phyloP scores from a whole-genome alignment of 495 filamentous ascomycete genomes.

The Neurospora sp. region DNA sequence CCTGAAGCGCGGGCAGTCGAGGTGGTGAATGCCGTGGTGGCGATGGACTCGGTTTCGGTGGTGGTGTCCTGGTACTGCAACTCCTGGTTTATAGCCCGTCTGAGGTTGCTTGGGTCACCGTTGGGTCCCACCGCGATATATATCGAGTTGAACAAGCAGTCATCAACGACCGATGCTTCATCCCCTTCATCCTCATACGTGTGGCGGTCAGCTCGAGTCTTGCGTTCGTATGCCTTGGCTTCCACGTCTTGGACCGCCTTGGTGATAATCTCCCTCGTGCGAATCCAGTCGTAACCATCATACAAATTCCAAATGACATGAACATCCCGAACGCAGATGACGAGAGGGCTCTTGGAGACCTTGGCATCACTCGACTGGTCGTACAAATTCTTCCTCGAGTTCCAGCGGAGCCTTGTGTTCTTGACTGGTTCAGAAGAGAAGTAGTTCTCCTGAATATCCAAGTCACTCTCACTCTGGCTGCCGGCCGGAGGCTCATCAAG shows the following conservation, averaged over 20 bases:
- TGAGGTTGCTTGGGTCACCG: conserved; percentile 68
- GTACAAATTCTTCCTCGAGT: conserved; percentile 64
- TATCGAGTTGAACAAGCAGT: conserved; percentile 97
- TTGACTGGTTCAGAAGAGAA: conserved; percentile 50
- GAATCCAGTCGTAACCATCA: conserved; percentile 95
- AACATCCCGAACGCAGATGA: conserved; percentile 69
- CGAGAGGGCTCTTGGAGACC: conserved; percentile 58
- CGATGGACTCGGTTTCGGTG: conserved; percentile 82
- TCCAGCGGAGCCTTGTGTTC: conserved; percentile 67
- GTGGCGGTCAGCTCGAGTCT: conserved; percentile 34
- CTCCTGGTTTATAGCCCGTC: conserved; percentile 74
- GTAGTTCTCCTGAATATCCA: conserved; percentile 60
- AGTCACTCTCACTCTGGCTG: conserved; percentile 29
- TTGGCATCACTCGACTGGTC: conserved; percentile 52
- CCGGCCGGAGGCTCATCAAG: conserved; percentile 32
- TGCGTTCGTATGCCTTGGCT: conserved; percentile 63
- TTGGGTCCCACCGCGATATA: conserved; percentile 90
- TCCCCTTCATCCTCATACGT: conserved; percentile 57
- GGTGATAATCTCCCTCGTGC: conserved; percentile 74
- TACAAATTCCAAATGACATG: conserved; percentile 97
- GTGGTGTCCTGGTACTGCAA: conserved; percentile 60
- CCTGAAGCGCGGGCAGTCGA: conserved; percentile 44
- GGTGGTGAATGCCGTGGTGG: conserved; percentile 56
- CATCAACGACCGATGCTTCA: conserved; percentile 77
- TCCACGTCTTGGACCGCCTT: conserved; percentile 83